A percentile compares a stretch with the other conserved stretches of the same genome.
Conservation (phyloP, 345 rosid genomes). For the Pseudoturritis turrita region DNA sequence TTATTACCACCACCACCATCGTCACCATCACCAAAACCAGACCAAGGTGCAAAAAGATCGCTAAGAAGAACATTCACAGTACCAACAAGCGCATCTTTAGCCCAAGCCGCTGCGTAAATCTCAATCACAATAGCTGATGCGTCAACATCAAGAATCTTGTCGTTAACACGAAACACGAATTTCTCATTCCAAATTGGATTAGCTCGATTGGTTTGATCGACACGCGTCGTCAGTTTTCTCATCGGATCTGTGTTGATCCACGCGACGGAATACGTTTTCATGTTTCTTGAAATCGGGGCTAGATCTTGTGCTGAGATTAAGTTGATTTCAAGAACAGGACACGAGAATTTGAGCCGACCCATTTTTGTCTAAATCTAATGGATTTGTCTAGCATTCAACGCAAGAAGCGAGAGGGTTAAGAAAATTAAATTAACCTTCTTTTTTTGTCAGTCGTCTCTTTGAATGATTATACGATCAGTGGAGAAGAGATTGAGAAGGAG, state of each 20-base stretch:
- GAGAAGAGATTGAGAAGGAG: conserved; percentile 10
- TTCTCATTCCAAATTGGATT: conserved; percentile 91
- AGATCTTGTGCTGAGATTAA: conserved; percentile 80
- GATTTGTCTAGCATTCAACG: conserved; percentile 16
- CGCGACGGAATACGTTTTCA: conserved; percentile 80
- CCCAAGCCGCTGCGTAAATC: conserved; percentile 87
- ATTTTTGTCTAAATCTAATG: neutral
- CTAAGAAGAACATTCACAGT: conserved; percentile 56
- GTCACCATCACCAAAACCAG: conserved; percentile 15
- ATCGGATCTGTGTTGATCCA: conserved; percentile 70
- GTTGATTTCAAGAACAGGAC: conserved; percentile 66
- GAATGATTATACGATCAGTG: conserved; percentile 13
- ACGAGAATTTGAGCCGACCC: conserved; percentile 36
- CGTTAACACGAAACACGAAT: conserved; percentile 73
- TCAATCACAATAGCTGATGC: conserved; percentile 62
- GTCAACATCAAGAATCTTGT: conserved; percentile 49
- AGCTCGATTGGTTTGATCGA: conserved; percentile 58
- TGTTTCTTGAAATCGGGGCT: conserved; percentile 57
- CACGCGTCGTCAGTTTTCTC: conserved; percentile 61
- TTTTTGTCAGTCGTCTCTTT: conserved; percentile 8
- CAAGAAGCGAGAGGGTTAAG: conserved; percentile 12
- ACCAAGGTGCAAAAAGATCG: conserved; percentile 44
- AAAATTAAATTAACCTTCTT: neutral
- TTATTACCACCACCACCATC: conserved; percentile 22
- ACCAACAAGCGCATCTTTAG: conserved; percentile 66